Base-by-base conservation (phyloP, 2,329 filamentous ascomycete genomes). In the Cytospora paraplurivora region DNA sequence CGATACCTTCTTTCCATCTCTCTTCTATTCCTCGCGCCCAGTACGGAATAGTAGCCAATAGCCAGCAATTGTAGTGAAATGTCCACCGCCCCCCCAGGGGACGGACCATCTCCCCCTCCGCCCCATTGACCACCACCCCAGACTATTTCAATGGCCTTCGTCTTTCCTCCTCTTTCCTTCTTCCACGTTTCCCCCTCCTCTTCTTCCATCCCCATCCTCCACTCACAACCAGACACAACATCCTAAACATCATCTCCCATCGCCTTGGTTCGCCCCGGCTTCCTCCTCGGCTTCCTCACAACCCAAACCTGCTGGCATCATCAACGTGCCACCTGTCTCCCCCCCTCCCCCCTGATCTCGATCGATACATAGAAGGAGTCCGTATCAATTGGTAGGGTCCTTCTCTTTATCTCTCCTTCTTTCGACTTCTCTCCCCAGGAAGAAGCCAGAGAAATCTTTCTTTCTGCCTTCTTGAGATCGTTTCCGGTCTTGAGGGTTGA, bases 391-490 rank as follows among this genome's bases (percentile, higher is more conserved):
- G 69, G 71, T 72, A 69, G 68, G 71, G 71, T 71, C 73, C 73
- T 76, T 76, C 74, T 70, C 66, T 73, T 70, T 66, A 67, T 62
- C 65, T 76, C 76, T 79, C 77, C 79, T 82, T 82, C 79, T 80
- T 81, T 81, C 77, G 72, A 74, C 73, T 74, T 75, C 72, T 73
- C 73, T 79, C 76, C 74, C 80, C 62, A 79, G 78, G 74, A 73
- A 76, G 74, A 75, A 75, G 74, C 74, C 71, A 75, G 70, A 71
- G 71, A 68, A 69, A 81, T 83, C 87, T 81, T 83, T 84, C 82
- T 78, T 76, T 85, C 83, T 85, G 84, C 85, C 84, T 87, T 87
- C 87, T 83, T 37, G 57, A 66, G 63, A 65, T 51, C 49, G 53
- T 61, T 15, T 34, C 58, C 19, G 51, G 84, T 71, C 63, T 68